These are phyloP conservation scores for Phytopythium delawarense DNA, from an alignment of 352 stramenopile genomes.

Conservation along the genomic window DNA sequence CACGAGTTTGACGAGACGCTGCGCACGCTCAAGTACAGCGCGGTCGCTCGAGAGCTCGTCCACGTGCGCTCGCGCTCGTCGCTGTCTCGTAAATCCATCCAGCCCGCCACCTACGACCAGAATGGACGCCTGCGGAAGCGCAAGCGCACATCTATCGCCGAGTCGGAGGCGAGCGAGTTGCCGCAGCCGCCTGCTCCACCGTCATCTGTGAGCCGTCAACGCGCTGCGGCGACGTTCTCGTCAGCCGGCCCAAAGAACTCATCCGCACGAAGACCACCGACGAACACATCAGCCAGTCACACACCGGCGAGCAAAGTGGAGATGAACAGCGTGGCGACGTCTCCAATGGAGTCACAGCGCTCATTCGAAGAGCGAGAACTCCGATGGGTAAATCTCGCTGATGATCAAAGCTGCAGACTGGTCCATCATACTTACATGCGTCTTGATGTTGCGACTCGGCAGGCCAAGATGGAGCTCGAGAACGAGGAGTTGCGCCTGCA, in stretches of 20 bases:
- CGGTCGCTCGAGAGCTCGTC: constrained; percentile 89
- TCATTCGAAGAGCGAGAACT: constrained; percentile 23
- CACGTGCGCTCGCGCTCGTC: constrained; percentile 35
- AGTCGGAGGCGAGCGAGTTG: constrained; percentile 10
- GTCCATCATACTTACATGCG: constrained; percentile 1
- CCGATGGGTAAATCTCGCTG: constrained; percentile 14
- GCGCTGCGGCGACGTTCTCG: background rate
- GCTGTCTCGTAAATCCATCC: constrained; percentile 28
- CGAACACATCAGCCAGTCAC: background rate
- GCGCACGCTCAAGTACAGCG: constrained; percentile 93
- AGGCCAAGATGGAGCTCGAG: constrained; percentile 49
- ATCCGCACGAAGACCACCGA: background rate
- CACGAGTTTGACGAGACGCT: constrained; percentile 96
- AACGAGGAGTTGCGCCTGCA: constrained; percentile 59
- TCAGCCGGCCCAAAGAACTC: background rate
- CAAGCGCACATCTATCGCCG: constrained; percentile 17
- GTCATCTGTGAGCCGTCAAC: background rate
- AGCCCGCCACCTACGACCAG: constrained; percentile 42
- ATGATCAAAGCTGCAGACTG: background rate
- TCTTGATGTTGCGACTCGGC: constrained; percentile 3
- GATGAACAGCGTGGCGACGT: constrained; percentile 18
- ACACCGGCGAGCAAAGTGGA: constrained; percentile 9
- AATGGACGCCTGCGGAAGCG: constrained; percentile 47
- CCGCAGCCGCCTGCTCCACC: background rate
- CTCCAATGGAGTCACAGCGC: constrained; percentile 27